These are phyloP conservation scores for Flaveria trinervia DNA, from an alignment of 129 eudicot species.

Conservation along the genomic window DNA sequence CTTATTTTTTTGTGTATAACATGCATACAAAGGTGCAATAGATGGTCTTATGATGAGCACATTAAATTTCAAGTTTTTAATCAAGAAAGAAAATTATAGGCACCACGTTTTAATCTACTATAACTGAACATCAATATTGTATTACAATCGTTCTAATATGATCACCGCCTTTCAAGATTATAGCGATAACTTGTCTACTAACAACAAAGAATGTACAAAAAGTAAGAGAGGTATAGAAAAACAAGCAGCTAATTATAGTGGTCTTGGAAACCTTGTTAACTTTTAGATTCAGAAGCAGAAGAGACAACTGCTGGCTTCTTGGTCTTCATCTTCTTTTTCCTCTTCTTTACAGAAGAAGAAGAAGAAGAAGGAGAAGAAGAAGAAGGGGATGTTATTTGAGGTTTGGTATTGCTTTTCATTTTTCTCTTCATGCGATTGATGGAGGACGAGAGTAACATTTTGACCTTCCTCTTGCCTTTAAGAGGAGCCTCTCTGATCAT, in stretches of 20 bases:
- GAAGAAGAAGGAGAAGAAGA: not conserved
- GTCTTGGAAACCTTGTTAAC: conserved; percentile 22
- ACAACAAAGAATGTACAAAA: conserved; percentile 17
- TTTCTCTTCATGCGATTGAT: conserved; percentile 38
- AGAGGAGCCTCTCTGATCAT: conserved; percentile 45
- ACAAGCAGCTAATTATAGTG: conserved; percentile 2
- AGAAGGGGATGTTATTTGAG: conserved; percentile 2
- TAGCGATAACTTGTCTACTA: not conserved
- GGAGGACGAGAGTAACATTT: conserved; percentile 34
- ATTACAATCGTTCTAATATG: too few relatives aligned
- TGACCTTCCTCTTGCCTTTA: conserved; percentile 36
- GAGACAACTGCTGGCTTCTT: conserved; percentile 7
- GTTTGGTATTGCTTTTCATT: conserved; percentile 10
- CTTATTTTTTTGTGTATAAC: not conserved
- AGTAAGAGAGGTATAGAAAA: not conserved
- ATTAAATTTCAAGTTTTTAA: not conserved
- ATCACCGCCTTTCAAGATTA: too few relatives aligned
- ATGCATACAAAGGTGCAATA: not conserved
- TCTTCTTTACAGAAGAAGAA: not conserved
- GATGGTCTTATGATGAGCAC: not conserved
- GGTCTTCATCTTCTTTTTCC: conserved; percentile 18
- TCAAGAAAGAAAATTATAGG: not conserved
- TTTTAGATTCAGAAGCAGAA: conserved; percentile 3
- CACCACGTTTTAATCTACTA: not conserved
- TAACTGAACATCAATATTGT: not conserved